Base-by-base conservation (phyloP, 352 stramenopile species). In the Pythium guiyangense region DNA sequence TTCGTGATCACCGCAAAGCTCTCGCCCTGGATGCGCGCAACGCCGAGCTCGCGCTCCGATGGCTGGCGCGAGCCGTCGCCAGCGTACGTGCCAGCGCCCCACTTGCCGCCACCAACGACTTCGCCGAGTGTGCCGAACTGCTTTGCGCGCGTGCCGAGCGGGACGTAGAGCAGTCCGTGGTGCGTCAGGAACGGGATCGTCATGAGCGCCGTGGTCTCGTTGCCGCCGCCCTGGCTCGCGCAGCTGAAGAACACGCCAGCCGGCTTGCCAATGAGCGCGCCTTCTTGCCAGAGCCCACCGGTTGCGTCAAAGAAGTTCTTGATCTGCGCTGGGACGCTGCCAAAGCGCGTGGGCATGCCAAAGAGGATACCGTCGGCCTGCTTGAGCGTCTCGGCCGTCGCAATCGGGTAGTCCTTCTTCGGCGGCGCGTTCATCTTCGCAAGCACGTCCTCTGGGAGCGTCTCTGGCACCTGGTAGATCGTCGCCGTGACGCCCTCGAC, bases 301-400 rank as follows among this genome's bases (percentile, higher is more conserved):
- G 69, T 87, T 10, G 64, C 60, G 67, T 96, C 86, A 44, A 90
- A 83, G 57, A 93, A 79, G 29, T 72, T 63, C 73, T 92, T 92
- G 35, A 93, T 71, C 73, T 96, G 86, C 15, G 86, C 31, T 37
- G 31, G 31, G 31, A 37, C 31, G 31, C 31, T 37, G 4, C 31
- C 31, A 37, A 90, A 97, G 27, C 88, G 79, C 40, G 86, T 94
- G 20, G 79, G 76, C 57, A 96, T 67, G 46, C 88, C 89, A 57
- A 96, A 97, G 29, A 96, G 55, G 58, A 96, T 69, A 35, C 85
- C 87, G 58, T 96, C 87, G 25, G 67, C 67, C 44, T 86, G 72
- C 18, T 54, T 51, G 48, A 96, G 67, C 37, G 81, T 66, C 14
- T 79, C 72, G 1, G 79, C 54, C 18, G 71, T 77, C 26, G 80